Evolutionary conservation across 371 early-diverging fungal genomes (phyloP), one percentile per base, ranked within the genome.

Genomic region (Mortierella sp.): DNA sequence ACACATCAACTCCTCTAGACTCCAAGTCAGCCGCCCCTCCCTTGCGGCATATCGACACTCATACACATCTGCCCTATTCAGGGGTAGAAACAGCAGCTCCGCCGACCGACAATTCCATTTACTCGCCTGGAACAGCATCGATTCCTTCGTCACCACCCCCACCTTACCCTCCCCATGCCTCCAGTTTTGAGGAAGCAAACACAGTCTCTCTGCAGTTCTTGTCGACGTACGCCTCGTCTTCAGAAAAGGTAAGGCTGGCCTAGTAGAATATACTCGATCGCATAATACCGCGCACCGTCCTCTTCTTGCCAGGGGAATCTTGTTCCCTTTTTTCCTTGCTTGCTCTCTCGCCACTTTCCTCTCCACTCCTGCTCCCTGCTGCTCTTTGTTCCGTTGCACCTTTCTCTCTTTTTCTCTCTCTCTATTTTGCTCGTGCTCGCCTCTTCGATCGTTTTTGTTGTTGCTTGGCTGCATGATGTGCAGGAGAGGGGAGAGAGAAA

Each of bases 221-320:
- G 46, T 68, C 74, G 18, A 60, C 56, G 15, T 52, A 64, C 43
- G 44, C 74, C 16, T 30, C 65, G 19, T 74, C 74, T 14, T 69
- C 74, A 19, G 69, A 60, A 30, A 74, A 74, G 64, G 74, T 74
- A 68, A 64, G 74, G 60, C n/a, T 50, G 12, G 5, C 23, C 19
- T 21, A 4, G 25, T 47, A 44, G 18, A 46, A 15, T 0, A n/a
- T 11, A 14, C 53, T 60, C 53, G 23, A 60, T 60, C 45, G 15
- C 29, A 57, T 57, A 57, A 28, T 29, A 28, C n/a, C 37, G 9
- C 37, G 37, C 37, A 37, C 37, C 37, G 37, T 9, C 37, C 37
- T 37, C 37, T 37, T 37, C 37, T 37, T 9, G 37, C 37, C 37
- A 37, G 37, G 37, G 37, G 37, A 37, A 37, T 37, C 37, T 37